Evolutionary conservation across 495 filamentous ascomycete species (phyloP), one percentile per base, ranked within the genome.

Genomic region (Articulospora tetracladia): DNA sequence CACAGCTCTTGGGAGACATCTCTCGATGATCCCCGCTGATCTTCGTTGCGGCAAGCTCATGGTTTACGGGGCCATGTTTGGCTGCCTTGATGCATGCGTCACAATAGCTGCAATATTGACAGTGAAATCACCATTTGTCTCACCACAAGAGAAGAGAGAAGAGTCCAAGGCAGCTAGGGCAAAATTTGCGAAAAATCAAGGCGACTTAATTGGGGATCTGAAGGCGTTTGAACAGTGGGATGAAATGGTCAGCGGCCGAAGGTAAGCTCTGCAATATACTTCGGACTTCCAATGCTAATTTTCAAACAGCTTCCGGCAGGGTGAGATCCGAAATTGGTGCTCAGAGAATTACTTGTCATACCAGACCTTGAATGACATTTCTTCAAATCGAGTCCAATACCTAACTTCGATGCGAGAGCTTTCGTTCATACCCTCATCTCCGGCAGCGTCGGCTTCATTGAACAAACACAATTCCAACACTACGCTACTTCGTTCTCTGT

Each of bases 1-100:
- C 41, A 98, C 94, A 0, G 92, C 92, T 0, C 85, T 98, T 0
- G 94, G 94, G 39, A 83, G 89, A 48, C 93, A 98, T 73, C 76
- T 98, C 11, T 85, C 92, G 36, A 88, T 95, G 86, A 96, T 98
- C 41, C 94, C 94, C 2, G 92, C 95, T 1, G 94, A 98, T 63
- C 77, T 98, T 25, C 85, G 95, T 12, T 96, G 91, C 70, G 89
- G 88, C 20, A 98, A 98, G 72, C 82, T 98, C 8, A 89, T 98
- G 83, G 91, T 98, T 17, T 96, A 95, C 64, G 95, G 94, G 17
- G 88, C 91, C 1, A 93, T 92, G 46, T 98, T 98, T 68, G 88
- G 89, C 20, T 96, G 92, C 64, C 84, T 98, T 17, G 90, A 96
- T 64, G 81, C 93, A 46, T 90, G 87, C 62, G 78, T 98, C 57